These are phyloP conservation scores for Jackrogersella multiformis DNA, from an alignment of 495 filamentous ascomycete species.

Conservation along the genomic window DNA sequence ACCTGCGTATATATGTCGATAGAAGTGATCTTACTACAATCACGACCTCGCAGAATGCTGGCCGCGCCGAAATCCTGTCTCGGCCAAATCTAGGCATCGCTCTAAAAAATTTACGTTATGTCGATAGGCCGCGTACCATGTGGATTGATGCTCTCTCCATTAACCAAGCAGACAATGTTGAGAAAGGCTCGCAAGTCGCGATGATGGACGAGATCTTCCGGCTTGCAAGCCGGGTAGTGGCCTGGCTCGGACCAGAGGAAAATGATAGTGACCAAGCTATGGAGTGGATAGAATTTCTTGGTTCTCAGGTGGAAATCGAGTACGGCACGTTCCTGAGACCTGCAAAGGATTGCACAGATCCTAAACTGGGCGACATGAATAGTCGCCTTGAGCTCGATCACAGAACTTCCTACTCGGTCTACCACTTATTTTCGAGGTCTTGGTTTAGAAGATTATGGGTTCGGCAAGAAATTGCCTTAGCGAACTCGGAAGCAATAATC, in stretches of 20 bases:
- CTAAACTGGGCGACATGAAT: neutral
- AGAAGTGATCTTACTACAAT: neutral
- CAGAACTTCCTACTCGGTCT: neutral
- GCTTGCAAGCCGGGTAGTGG: slow-evolving; percentile 37
- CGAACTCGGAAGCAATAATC: slow-evolving; percentile 18
- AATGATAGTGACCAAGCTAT: slow-evolving; percentile 28
- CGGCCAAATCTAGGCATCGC: slow-evolving; percentile 9
- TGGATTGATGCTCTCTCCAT: slow-evolving; percentile 31
- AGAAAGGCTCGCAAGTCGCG: slow-evolving; percentile 42
- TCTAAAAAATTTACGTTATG: slow-evolving; percentile 14
- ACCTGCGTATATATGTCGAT: neutral
- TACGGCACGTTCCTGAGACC: neutral
- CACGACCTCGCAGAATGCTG: neutral
- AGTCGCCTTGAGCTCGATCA: neutral
- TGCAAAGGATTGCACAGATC: neutral
- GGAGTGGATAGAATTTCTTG: slow-evolving; percentile 14
- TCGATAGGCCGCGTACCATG: neutral
- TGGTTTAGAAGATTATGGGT: slow-evolving; percentile 37
- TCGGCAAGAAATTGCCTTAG: slow-evolving; percentile 28
- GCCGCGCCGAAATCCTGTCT: neutral
- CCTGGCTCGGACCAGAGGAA: slow-evolving; percentile 41
- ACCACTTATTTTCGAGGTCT: slow-evolving; percentile 8
- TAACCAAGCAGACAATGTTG: slow-evolving; percentile 23
- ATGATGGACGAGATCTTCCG: slow-evolving; percentile 45
- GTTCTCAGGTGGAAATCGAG: slow-evolving; percentile 9